Evolutionary conservation across 306 rosid genomes (phyloP).

Genomic region (Alnus rubra): DNA sequence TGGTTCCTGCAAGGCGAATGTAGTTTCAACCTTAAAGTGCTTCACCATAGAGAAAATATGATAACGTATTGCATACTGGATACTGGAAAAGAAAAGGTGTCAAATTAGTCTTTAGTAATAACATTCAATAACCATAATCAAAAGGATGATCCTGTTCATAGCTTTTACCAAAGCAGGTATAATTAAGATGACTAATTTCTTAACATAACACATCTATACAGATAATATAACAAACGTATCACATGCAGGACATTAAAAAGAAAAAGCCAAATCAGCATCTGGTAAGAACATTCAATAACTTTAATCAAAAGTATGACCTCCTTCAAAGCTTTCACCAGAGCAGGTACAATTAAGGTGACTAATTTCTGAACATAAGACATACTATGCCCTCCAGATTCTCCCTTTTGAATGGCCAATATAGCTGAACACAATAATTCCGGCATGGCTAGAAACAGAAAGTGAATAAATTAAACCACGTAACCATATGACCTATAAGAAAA

Average conservation of each 20-base stretch:
- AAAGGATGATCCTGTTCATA: no score
- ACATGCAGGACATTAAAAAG: no score
- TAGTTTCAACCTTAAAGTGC: slow-evolving; percentile 5
- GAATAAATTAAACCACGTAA: not conserved
- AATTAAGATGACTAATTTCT: no score
- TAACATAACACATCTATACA: no score
- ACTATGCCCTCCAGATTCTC: not conserved
- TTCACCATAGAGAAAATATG: not conserved
- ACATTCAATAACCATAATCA: not conserved
- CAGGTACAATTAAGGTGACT: not conserved
- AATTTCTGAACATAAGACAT: not conserved
- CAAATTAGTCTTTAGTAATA: not conserved
- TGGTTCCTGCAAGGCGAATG: slow-evolving; percentile 21
- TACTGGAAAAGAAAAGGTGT: not conserved
- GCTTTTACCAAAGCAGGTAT: no score
- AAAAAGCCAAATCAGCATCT: no score
- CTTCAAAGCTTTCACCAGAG: slow-evolving; percentile 8
- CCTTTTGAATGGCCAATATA: not conserved
- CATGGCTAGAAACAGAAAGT: slow-evolving; percentile 27
- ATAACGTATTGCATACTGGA: not conserved
- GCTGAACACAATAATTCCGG: slow-evolving; percentile 12
- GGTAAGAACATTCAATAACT: no score
- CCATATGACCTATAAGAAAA: not conserved
- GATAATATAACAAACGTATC: no score
- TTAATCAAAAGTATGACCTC: slow-evolving; percentile 12